These are phyloP conservation scores for Hypoxylon sp. DNA, from an alignment of 2,329 filamentous ascomycete species.

Conservation along the genomic window DNA sequence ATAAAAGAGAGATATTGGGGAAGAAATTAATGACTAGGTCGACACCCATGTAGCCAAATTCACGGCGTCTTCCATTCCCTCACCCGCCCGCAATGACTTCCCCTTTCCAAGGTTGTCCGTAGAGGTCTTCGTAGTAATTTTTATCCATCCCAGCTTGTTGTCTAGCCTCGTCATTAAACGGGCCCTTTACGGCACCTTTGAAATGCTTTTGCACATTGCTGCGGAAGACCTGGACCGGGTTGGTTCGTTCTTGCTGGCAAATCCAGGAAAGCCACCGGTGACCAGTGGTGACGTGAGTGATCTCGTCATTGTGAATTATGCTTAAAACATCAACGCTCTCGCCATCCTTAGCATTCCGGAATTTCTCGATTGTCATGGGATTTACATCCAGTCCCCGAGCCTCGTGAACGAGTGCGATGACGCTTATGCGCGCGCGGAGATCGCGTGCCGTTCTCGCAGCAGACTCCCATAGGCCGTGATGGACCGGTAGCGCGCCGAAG, in stretches of 20 bases:
- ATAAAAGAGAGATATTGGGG: neutral
- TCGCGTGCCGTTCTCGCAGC: conserved; percentile 57
- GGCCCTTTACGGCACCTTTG: conserved; percentile 56
- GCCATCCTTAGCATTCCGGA: conserved; percentile 54
- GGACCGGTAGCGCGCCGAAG: conserved; percentile 59
- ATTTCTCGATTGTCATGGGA: conserved; percentile 61
- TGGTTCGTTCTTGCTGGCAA: conserved; percentile 57
- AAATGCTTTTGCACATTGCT: conserved; percentile 58
- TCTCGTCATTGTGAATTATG: conserved; percentile 61
- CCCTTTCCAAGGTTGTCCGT: conserved; percentile 45
- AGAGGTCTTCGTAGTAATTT: conserved; percentile 55
- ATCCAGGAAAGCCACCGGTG: conserved; percentile 62
- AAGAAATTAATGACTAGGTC: neutral
- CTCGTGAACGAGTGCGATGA: conserved; percentile 61
- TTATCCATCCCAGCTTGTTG: conserved; percentile 58
- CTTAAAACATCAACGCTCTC: conserved; percentile 57
- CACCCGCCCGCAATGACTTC: conserved; percentile 50
- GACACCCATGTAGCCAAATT: neutral
- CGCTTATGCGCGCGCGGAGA: conserved; percentile 58
- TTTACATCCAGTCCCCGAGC: conserved; percentile 61
- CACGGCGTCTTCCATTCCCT: conserved; percentile 9
- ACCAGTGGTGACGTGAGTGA: conserved; percentile 61
- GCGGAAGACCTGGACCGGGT: conserved; percentile 59
- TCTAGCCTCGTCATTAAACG: conserved; percentile 59
- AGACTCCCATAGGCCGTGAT: conserved; percentile 60